Conservation (phyloP, 1,284 basidiomycete species). For the Microbotryum violaceum region DNA sequence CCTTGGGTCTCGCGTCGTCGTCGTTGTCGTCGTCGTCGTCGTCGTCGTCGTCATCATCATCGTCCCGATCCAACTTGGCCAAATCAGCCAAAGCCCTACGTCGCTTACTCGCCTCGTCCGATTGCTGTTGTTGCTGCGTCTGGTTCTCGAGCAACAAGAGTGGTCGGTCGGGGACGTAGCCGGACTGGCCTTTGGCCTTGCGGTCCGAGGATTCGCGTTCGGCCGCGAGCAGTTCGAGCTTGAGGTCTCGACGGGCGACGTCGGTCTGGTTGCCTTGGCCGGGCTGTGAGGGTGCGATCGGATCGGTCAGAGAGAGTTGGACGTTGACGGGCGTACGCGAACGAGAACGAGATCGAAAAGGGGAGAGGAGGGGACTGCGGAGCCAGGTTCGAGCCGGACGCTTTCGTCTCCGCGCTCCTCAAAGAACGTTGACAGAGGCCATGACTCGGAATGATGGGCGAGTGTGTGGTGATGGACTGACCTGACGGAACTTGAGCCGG, state of each 20-base stretch:
- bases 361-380: not conserved
- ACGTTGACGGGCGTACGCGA: not conserved
- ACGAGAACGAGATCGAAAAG: not conserved
- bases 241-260: conserved; percentile 67
- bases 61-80: conserved; percentile 62
- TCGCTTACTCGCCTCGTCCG: conserved; percentile 64
- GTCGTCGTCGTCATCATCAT: conserved; percentile 44
- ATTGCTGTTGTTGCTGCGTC: conserved; percentile 40
- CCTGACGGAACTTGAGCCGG: conserved; percentile 85
- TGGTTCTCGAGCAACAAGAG: conserved; percentile 19
- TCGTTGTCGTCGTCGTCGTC: conserved; percentile 40
- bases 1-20: conserved; percentile 48
- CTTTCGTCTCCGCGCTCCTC: too few species aligned
- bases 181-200: conserved; percentile 65
- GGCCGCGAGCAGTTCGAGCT: conserved; percentile 69
- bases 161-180: conserved; percentile 21
- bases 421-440: too few species aligned
- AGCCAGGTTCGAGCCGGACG: not conserved
- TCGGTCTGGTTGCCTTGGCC: conserved; percentile 46
- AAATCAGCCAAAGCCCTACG: conserved; percentile 74
- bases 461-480: not conserved
- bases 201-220: conserved; percentile 63
- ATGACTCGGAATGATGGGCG: too few species aligned
- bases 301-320: not conserved
- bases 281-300: conserved; percentile 11